phyloP scores from a whole-genome alignment of 441 rosid genomes.

The Croton setiger region DNA sequence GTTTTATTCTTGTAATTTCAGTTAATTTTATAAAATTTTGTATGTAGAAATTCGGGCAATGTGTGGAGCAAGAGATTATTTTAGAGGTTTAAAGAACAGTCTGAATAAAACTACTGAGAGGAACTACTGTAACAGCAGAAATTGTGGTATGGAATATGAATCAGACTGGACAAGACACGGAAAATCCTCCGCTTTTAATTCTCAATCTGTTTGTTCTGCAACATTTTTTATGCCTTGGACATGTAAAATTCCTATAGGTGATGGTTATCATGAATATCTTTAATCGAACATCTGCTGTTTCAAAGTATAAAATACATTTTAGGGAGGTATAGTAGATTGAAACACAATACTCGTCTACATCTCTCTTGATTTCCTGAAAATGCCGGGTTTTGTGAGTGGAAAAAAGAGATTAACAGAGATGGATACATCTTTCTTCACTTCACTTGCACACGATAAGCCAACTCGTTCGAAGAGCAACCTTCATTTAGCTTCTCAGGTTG shows the following conservation, averaged over 20 bases:
- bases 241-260: slow-evolving; percentile 76
- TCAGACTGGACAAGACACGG: slow-evolving; percentile 58
- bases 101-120: slow-evolving; percentile 20
- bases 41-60: slow-evolving; percentile 45
- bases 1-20: slow-evolving; percentile 4
- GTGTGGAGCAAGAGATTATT: slow-evolving; percentile 43
- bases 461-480: slow-evolving; percentile 36
- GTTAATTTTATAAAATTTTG: slow-evolving; percentile 10
- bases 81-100: slow-evolving; percentile 29
- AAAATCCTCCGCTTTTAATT: slow-evolving; percentile 48
- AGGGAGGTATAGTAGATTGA: slow-evolving; percentile 32
- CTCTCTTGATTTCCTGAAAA: slow-evolving; percentile 29
- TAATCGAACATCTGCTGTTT: slow-evolving; percentile 28
- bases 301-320: slow-evolving; percentile 22
- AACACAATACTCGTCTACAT: slow-evolving; percentile 16
- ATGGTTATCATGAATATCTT: slow-evolving; percentile 73
- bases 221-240: slow-evolving; percentile 77
- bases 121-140: slow-evolving; percentile 25
- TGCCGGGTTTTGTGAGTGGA: slow-evolving; percentile 50
- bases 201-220: slow-evolving; percentile 60
- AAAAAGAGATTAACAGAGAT: slow-evolving; percentile 51
- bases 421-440: slow-evolving; percentile 35
- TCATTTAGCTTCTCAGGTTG: slow-evolving; percentile 30
- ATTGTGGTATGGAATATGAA: slow-evolving; percentile 77
- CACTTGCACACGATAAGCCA: slow-evolving; percentile 23